Evolutionary conservation across 768 basidiomycete genomes (phyloP), one percentile per base, ranked within the genome.

Genomic region (Scleroderma citrinum): DNA sequence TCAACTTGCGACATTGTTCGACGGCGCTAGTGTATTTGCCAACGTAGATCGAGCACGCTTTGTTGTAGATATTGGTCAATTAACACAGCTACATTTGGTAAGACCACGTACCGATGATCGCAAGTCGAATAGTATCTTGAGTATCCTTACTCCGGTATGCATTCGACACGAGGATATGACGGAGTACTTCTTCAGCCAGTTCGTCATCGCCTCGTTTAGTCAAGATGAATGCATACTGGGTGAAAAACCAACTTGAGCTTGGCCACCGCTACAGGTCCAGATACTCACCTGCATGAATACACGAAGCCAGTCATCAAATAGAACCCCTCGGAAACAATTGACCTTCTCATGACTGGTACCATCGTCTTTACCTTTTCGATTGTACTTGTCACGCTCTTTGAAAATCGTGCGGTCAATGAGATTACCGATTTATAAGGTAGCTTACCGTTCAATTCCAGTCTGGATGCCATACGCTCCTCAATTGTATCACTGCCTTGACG

Each of bases 271-370:
- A 5, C 5, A 26, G 21, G 16, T 31, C 42, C n/a, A 19, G 30
- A 34, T 35, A 7, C 46, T 47, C 45, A 92, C 95, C 75, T 93
- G 87, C 72, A 96, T 81, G 61, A 92, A 83, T 35, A 97, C 59
- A 14, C 75, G 73, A 42, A 95, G 63, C 95, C 95, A 99, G 46
- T 87, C 82, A 48, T 87, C 85, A 56, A 92, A 91, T 3, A 74
- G 74, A 31, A 95, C 73, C 0, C 89, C 88, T 11, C 94, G 83
- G 65, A 94, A 97, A 0, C 79, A 72, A 44, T 82, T 76, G 2
- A 87, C 76, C 23, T 71, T 74, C 17, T 67, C 71, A 3, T 56
- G 39, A 50, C 71, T 71, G 48, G 71, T 65, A 37, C 61, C 61
- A 40, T 72, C 74, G 6, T 68, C 69, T 26, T 68, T 69, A 5